A percentile compares a stretch with the other conserved stretches of the same genome.
Conservation (phyloP, 139 green algal species). For the Monoraphidium neglectum region DNA sequence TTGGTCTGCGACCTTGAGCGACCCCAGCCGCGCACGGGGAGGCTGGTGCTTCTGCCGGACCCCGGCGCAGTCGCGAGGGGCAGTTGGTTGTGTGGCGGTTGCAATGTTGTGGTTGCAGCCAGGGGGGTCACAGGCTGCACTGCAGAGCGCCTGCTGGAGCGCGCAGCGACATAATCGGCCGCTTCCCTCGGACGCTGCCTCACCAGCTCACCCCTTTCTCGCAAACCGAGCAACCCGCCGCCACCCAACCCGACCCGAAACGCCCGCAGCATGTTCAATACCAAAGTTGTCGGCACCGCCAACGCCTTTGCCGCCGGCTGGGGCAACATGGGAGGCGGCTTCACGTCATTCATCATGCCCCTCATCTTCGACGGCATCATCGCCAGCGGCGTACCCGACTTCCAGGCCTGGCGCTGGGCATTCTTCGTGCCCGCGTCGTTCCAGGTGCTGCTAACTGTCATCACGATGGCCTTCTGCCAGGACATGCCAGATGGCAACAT, state of each 20-base stretch:
- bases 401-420: conserved; percentile 74
- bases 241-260: no score
- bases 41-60: no score
- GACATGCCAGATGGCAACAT: conserved; percentile 86
- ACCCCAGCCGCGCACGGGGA: background rate
- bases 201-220: no score
- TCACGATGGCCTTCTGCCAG: conserved; percentile 58
- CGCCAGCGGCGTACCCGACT: background rate
- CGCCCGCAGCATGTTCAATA: conserved; percentile 24
- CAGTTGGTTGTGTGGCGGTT: no score
- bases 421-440: conserved; percentile 81
- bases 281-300: conserved; percentile 84
- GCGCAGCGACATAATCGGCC: no score
- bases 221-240: no score
- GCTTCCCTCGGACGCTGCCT: no score
- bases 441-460: conserved; percentile 73
- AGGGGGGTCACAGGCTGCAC: no score
- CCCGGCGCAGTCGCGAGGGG: no score
- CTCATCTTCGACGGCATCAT: conserved; percentile 69
- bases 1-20: background rate
- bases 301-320: conserved; percentile 84
- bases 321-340: conserved; percentile 90
- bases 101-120: no score
- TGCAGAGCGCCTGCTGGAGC: no score
- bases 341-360: conserved; percentile 93